Percentiles rank a stretch among this genome's conserved stretches.
Evolutionary conservation across 345 rosid species (phyloP).

Genomic region (Schrenkiella parvula): DNA sequence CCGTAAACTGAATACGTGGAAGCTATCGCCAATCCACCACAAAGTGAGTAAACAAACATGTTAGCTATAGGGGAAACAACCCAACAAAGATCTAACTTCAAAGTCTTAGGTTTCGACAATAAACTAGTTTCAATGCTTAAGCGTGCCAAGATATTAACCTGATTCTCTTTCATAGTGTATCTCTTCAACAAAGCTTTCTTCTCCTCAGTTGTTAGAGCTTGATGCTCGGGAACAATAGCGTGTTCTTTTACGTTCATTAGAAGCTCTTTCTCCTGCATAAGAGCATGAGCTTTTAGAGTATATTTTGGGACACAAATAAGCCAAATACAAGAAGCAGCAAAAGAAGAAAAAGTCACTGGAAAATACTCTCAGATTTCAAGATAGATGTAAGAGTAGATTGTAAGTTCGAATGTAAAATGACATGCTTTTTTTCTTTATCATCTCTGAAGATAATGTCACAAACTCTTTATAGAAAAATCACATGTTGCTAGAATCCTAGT

Average conservation of each 20-base stretch:
- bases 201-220: conserved; percentile 58
- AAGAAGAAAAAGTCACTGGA: not conserved
- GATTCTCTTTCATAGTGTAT: conserved; percentile 76
- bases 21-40: conserved; percentile 34
- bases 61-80: not conserved
- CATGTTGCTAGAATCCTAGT: not conserved
- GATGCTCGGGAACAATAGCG: conserved; percentile 75
- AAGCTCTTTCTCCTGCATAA: conserved; percentile 62
- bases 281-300: not conserved
- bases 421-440: not conserved
- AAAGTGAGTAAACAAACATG: not conserved
- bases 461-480: no score
- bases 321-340: not conserved
- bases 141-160: conserved; percentile 39
- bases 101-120: not conserved
- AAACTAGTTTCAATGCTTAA: not conserved
- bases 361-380: not conserved
- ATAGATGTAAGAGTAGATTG: not conserved
- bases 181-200: conserved; percentile 70
- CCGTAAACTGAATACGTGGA: conserved; percentile 55
- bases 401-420: not conserved
- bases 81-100: not conserved
- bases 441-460: no score
- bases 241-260: conserved; percentile 68
- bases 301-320: not conserved